A percentile compares a stretch with the other conserved stretches of the same genome.
phyloP scores from a whole-genome alignment of 495 filamentous ascomycete species.

The Articulospora tetracladia region DNA sequence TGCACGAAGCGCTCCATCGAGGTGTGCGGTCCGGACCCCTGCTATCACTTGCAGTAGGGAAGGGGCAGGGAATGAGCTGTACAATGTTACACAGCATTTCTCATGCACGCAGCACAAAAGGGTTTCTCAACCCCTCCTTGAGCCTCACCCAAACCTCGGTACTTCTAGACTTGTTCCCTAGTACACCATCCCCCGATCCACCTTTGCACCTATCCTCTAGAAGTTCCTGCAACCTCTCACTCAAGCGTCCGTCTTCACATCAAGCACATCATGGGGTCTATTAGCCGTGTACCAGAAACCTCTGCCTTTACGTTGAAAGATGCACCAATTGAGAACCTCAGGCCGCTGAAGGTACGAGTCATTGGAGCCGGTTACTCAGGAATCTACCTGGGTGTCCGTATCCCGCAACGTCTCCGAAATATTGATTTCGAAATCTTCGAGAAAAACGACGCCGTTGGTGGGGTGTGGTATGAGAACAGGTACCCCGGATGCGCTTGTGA shows the following conservation, averaged over 20 bases:
- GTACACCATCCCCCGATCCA: too few relatives aligned
- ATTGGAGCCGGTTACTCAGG: conserved; percentile 48
- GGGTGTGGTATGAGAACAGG: conserved; percentile 57
- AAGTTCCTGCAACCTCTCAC: not conserved
- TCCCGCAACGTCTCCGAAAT: conserved; percentile 22
- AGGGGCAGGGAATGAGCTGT: too few relatives aligned
- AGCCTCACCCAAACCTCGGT: not conserved
- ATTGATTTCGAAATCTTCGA: conserved; percentile 61
- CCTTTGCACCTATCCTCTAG: too few relatives aligned
- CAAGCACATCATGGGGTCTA: not conserved
- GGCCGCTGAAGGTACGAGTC: conserved; percentile 42
- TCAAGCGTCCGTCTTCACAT: not conserved
- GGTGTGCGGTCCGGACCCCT: not conserved
- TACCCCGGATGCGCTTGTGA: conserved; percentile 54
- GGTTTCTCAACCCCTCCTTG: not conserved
- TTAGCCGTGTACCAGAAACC: not conserved
- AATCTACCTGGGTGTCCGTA: conserved; percentile 38
- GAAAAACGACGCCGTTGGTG: conserved; percentile 65
- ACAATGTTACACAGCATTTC: not conserved
- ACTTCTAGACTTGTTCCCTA: too few relatives aligned
- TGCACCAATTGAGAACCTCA: conserved; percentile 37
- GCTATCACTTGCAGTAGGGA: not conserved
- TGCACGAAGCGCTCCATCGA: not conserved
- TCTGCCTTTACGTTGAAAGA: conserved; percentile 34
- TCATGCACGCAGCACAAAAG: not conserved